Conservation (phyloP, 306 rosid genomes). For the Senna siamea region DNA sequence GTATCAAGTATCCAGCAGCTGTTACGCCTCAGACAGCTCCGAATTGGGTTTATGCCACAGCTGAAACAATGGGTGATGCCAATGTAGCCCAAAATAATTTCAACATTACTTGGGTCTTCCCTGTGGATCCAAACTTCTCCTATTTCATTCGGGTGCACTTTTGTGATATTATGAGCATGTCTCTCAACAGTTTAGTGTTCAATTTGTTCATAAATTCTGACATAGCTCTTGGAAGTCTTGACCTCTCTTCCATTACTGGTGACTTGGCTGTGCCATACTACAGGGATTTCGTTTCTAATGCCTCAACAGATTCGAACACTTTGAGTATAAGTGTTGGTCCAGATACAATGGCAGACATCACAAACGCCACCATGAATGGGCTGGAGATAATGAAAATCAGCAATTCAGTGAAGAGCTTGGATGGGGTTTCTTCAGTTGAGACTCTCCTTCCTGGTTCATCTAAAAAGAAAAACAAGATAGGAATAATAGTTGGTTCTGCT, state of each 20-base stretch:
- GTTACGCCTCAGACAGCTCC: conserved; percentile 82
- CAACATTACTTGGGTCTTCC: conserved; percentile 93
- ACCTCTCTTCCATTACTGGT: conserved; percentile 74
- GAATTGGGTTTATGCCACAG: conserved; percentile 88
- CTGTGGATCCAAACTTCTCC: conserved; percentile 68
- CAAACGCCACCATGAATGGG: conserved; percentile 83
- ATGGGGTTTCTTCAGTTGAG: conserved; percentile 61
- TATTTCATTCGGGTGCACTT: conserved; percentile 82
- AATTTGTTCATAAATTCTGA: conserved; percentile 74
- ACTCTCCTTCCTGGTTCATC: conserved; percentile 63
- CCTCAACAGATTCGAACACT: conserved; percentile 49
- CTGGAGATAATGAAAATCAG: conserved; percentile 84
- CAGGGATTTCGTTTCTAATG: conserved; percentile 73
- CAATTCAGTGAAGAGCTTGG: conserved; percentile 73
- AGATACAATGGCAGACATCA: conserved; percentile 63
- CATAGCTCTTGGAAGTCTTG: conserved; percentile 69
- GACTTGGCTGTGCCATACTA: conserved; percentile 74
- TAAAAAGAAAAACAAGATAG: conserved; percentile 51
- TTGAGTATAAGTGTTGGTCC: conserved; percentile 94
- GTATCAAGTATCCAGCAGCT: conserved; percentile 57
- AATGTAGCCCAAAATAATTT: conserved; percentile 69
- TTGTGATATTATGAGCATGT: conserved; percentile 82
- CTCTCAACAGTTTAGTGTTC: conserved; percentile 77
- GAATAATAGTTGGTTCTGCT: conserved; percentile 54
- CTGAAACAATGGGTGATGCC: conserved; percentile 80